Conservation (phyloP, 2,329 filamentous ascomycete species). For the Graphilbum ipis-grandicollis region DNA sequence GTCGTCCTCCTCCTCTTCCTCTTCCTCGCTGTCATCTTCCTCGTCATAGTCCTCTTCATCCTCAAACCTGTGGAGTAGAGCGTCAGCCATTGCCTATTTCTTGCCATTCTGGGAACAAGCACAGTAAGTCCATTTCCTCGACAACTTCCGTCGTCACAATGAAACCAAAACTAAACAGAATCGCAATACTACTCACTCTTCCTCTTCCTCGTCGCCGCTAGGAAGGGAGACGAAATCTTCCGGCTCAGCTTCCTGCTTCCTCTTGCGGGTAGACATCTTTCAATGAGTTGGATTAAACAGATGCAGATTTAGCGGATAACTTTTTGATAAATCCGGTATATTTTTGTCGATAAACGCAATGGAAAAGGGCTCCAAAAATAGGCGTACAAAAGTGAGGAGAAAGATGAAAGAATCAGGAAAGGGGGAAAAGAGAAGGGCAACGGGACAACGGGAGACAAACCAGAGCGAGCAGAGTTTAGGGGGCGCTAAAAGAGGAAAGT, state of each 20-base stretch:
- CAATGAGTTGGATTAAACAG: too few relatives aligned
- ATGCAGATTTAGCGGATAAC: slow-evolving; percentile 5
- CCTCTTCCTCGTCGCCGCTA: slow-evolving; percentile 32
- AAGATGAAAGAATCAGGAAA: neutral
- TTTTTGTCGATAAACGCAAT: neutral
- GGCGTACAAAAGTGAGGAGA: neutral
- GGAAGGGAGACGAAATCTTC: slow-evolving; percentile 37
- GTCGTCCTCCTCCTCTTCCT: slow-evolving; percentile 14
- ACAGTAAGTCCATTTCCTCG: too few relatives aligned
- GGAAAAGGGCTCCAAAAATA: neutral
- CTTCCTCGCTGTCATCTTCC: slow-evolving; percentile 12
- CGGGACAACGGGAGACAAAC: neutral
- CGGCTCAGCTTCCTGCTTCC: slow-evolving; percentile 34
- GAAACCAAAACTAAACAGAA: neutral
- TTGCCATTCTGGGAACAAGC: too few relatives aligned
- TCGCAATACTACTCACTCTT: slow-evolving; percentile 26
- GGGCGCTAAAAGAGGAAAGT: neutral
- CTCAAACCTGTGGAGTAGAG: neutral
- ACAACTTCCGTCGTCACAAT: neutral
- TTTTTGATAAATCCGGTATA: neutral
- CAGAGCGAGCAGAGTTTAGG: neutral
- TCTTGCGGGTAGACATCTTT: slow-evolving; percentile 32
- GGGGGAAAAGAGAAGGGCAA: neutral
- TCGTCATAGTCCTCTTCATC: too few relatives aligned
- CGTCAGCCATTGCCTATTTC: too few relatives aligned